Percentiles rank a stretch among this genome's conserved stretches.
Evolutionary conservation across 169 alveolate species (phyloP).

Genomic region (Miamiensis avidus): DNA sequence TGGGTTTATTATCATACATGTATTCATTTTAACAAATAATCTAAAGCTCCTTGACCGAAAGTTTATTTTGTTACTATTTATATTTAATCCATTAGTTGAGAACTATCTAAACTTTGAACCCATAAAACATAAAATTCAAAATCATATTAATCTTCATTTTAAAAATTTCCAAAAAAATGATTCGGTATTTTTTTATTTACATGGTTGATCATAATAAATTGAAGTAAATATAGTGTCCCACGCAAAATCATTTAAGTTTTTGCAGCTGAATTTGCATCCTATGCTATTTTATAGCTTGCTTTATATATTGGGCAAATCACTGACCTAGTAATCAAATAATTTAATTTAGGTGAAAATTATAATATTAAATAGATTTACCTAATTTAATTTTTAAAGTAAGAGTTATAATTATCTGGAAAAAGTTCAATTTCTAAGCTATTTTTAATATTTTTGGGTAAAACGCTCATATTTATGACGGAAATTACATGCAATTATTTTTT

Average conservation of each 20-base stretch:
- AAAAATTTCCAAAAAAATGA: not conserved
- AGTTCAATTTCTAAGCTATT: no score
- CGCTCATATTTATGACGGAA: not conserved
- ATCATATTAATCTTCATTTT: not conserved
- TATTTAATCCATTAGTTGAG: not conserved
- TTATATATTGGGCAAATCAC: no score
- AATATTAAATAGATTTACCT: not conserved
- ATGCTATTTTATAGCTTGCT: not conserved
- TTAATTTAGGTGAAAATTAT: no score
- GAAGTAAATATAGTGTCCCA: not conserved
- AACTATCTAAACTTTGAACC: not conserved
- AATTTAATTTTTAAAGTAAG: no score
- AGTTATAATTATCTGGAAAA: not conserved
- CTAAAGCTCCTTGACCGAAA: not conserved
- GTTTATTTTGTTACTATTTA: not conserved
- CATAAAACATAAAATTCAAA: not conserved
- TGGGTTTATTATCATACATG: no score
- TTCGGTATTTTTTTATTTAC: not conserved
- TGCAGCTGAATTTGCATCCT: not conserved
- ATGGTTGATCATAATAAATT: not conserved
- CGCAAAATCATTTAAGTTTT: not conserved
- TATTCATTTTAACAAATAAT: not conserved
- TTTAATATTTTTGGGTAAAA: not conserved
- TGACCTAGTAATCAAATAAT: not conserved
- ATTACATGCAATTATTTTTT: not conserved